These are phyloP conservation scores for Ceriops tagal DNA, from an alignment of 345 rosid species.

Conservation along the genomic window DNA sequence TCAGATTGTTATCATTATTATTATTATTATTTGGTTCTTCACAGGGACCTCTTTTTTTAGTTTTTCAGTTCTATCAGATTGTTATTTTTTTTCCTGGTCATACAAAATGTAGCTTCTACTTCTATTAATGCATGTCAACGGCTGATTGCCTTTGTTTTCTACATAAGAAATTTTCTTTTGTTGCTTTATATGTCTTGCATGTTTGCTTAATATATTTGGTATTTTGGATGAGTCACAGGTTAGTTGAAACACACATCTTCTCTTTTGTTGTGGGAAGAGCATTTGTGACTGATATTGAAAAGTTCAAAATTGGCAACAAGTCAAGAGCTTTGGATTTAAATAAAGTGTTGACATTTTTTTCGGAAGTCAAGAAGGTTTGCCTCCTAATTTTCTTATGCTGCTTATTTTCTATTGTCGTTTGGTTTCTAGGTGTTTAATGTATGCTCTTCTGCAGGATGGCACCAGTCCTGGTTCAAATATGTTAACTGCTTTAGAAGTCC, in stretches of 20 bases:
- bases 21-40: not conserved
- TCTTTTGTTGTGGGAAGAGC: conserved; percentile 99
- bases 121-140: not conserved
- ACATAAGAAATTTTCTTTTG: conserved; percentile 13
- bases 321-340: conserved; percentile 72
- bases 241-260: conserved; percentile 98
- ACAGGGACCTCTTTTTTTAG: not conserved
- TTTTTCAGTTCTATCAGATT: not conserved
- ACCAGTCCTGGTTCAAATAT: conserved; percentile 87
- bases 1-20: not conserved
- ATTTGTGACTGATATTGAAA: conserved; percentile 94
- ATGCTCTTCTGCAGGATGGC: conserved; percentile 63
- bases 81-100: not conserved
- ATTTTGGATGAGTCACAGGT: conserved; percentile 57
- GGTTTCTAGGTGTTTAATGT: conserved; percentile 16
- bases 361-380: conserved; percentile 81
- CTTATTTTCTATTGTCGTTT: conserved; percentile 1
- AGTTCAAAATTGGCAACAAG: conserved; percentile 95
- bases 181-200: conserved; percentile 10
- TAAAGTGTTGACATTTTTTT: conserved; percentile 65
- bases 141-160: conserved; percentile 4
- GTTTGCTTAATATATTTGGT: conserved; percentile 29
- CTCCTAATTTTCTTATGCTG: conserved; percentile 6
- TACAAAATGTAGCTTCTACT: conserved; percentile 2
- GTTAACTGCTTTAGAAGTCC: conserved; percentile 84